Percentiles rank a stretch among this genome's conserved stretches.
These are phyloP conservation scores for Saitozyma sp. DNA, from an alignment of 768 basidiomycete species.

Conservation along the genomic window DNA sequence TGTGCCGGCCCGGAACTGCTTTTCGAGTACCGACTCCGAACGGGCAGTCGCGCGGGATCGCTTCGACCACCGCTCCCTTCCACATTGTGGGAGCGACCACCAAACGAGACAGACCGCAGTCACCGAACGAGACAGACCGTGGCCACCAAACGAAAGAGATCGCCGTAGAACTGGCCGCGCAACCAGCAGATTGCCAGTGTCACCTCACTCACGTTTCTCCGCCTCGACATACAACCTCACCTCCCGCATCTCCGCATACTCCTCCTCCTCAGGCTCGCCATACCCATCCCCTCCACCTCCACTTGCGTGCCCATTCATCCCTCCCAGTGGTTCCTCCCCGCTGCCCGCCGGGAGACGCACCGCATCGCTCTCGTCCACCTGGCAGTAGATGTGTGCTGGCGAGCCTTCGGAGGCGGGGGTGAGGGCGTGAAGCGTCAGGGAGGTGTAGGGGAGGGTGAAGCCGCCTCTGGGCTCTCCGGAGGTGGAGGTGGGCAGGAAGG, in stretches of 20 bases:
- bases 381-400: conserved; percentile 71
- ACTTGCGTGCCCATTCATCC: too few relatives aligned
- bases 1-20: too few relatives aligned
- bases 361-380: conserved; percentile 72
- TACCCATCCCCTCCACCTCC: conserved; percentile 32
- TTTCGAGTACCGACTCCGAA: too few relatives aligned
- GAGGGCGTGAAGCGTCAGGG: conserved; percentile 89
- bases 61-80: too few relatives aligned
- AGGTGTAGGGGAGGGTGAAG: conserved; percentile 81
- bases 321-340: too few relatives aligned
- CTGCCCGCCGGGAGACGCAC: not conserved
- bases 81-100: too few relatives aligned
- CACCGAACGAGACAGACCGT: too few relatives aligned
- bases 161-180: too few relatives aligned
- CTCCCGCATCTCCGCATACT: conserved; percentile 69
- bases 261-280: conserved; percentile 52
- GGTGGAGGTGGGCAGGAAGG: conserved; percentile 15
- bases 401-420: conserved; percentile 62
- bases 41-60: too few relatives aligned
- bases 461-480: conserved; percentile 55
- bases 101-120: too few relatives aligned
- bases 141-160: too few relatives aligned
- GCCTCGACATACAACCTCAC: conserved; percentile 67
- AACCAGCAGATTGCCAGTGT: too few relatives aligned
- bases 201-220: conserved; percentile 39